These are phyloP conservation scores for Ramaria rubella DNA, from an alignment of 768 basidiomycete species.

Conservation along the genomic window DNA sequence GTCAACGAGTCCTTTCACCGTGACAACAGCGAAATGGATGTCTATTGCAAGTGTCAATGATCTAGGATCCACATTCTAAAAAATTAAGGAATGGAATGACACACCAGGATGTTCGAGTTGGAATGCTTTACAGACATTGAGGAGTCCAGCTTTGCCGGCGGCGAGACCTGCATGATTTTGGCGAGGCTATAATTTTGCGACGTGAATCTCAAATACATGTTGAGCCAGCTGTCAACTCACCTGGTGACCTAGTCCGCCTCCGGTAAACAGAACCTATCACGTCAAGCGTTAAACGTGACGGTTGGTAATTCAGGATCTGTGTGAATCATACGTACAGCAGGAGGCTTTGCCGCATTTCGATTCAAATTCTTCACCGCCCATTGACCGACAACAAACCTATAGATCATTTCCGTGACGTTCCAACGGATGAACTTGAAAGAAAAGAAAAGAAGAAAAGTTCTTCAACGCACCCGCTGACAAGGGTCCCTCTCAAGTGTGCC, in stretches of 20 bases:
- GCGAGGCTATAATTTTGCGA: conserved; percentile 2
- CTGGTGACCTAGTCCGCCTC: conserved; percentile 5
- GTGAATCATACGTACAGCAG: neutral
- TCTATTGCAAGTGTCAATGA: neutral
- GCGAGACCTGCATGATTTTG: conserved; percentile 1
- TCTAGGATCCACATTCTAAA: neutral
- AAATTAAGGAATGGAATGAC: neutral
- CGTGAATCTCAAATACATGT: neutral
- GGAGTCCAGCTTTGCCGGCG: conserved; percentile 2
- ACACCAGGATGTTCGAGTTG: conserved; percentile 4
- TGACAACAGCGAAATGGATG: conserved; percentile 6
- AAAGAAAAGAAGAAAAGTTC: neutral
- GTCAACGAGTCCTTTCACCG: conserved; percentile 1
- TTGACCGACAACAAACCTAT: conserved; percentile 3
- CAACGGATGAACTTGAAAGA: neutral
- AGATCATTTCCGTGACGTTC: neutral
- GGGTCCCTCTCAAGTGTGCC: neutral
- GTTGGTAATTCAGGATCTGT: neutral
- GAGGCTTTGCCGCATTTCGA: neutral
- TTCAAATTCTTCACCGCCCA: conserved; percentile 2
- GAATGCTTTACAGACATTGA: conserved; percentile 8
- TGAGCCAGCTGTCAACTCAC: neutral
- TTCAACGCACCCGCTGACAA: neutral
- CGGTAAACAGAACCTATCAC: conserved; percentile 9
- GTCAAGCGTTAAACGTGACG: no score